Conservation (phyloP, 2,329 filamentous ascomycete genomes). For the Zasmidium cellare region DNA sequence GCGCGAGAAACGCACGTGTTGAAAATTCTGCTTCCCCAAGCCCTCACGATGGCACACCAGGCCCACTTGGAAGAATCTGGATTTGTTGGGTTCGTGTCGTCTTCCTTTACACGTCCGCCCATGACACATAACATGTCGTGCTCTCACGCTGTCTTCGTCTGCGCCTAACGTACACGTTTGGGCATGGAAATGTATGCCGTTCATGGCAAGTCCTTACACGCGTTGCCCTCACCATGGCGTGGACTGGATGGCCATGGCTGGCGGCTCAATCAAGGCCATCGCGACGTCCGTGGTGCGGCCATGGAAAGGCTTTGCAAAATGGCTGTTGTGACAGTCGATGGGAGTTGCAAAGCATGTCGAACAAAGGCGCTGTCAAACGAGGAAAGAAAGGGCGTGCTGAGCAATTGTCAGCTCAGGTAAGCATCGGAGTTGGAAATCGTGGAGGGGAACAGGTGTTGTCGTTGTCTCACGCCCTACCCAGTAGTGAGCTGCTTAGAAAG, state of each 20-base stretch:
- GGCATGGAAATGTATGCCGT: slow-evolving; percentile 15
- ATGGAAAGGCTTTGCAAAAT: slow-evolving; percentile 8
- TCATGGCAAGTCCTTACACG: slow-evolving; percentile 14
- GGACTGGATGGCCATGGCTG: slow-evolving; percentile 2
- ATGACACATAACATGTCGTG: slow-evolving; percentile 9
- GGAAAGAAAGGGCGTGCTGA: neutral
- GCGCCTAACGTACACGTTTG: slow-evolving; percentile 5
- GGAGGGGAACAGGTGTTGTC: slow-evolving; percentile 1
- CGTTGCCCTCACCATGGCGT: slow-evolving; percentile 8
- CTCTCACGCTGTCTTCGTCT: neutral
- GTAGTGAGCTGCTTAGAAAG: neutral
- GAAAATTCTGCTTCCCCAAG: slow-evolving; percentile 1
- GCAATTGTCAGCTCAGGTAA: neutral
- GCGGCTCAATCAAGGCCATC: slow-evolving; percentile 1
- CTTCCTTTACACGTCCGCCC: slow-evolving; percentile 4
- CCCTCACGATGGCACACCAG: neutral
- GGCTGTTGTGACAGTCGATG: neutral
- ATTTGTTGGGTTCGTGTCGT: slow-evolving; percentile 1
- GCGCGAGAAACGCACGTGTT: neutral
- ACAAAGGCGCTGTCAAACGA: neutral
- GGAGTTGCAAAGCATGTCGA: neutral
- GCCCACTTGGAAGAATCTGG: slow-evolving; percentile 8
- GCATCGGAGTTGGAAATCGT: neutral
- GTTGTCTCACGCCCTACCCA: neutral
- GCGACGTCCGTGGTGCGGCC: slow-evolving; percentile 9